Conservation (phyloP, 805 yeast species). For the Yarrowia osloensis region DNA sequence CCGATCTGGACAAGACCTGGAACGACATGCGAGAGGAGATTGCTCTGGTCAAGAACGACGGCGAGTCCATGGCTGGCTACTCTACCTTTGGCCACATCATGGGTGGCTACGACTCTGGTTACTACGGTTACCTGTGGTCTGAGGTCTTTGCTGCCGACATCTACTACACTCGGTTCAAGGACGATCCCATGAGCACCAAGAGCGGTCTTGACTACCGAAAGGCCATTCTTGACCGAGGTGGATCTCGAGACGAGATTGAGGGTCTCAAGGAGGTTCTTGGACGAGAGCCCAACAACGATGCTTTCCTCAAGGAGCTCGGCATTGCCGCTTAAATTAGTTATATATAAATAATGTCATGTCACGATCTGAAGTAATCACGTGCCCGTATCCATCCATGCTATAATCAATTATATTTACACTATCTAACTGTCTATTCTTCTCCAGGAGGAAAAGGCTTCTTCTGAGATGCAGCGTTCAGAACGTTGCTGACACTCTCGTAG, state of each 20-base stretch:
- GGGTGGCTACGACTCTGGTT: constrained; percentile 87
- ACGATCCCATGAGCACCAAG: constrained; percentile 64
- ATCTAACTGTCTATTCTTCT: constrained; percentile 33
- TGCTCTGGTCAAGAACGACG: constrained; percentile 57
- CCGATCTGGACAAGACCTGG: constrained; percentile 61
- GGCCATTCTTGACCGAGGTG: constrained; percentile 68
- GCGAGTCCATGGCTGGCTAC: constrained; percentile 55
- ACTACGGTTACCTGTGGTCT: constrained; percentile 85
- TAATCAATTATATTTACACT: constrained; percentile 18
- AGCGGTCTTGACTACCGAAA: constrained; percentile 71
- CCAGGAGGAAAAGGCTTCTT: constrained; percentile 46
- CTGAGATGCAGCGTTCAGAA: constrained; percentile 45
- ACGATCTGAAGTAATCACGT: neutral
- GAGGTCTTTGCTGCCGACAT: constrained; percentile 84
- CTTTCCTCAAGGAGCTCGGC: constrained; percentile 52
- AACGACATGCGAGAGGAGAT: constrained; percentile 63
- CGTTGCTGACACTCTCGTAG: constrained; percentile 58
- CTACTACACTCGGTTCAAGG: constrained; percentile 66
- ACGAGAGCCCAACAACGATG: constrained; percentile 70
- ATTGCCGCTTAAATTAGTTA: constrained; percentile 20
- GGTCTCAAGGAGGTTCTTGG: constrained; percentile 68
- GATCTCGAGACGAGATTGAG: constrained; percentile 68
- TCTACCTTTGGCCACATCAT: constrained; percentile 76
- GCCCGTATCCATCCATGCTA: neutral
- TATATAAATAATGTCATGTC: neutral